Evolutionary conservation across 768 basidiomycete genomes (phyloP).

Genomic region (Dioszegia hungarica): DNA sequence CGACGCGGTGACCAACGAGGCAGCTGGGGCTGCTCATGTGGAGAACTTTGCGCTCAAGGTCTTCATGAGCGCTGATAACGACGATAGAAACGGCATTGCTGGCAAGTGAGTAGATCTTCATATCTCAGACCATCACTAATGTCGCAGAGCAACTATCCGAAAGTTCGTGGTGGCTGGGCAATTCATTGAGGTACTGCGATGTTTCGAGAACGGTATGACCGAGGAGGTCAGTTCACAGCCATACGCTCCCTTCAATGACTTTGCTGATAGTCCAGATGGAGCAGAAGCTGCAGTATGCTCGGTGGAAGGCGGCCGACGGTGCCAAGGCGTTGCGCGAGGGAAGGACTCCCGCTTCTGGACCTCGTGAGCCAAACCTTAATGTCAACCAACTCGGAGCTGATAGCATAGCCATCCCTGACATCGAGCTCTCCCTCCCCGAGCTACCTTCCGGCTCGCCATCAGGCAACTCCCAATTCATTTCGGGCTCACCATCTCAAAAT

Average conservation of each 20-base stretch:
- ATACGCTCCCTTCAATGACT: neutral
- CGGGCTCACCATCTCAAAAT: neutral
- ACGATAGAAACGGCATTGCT: conserved; percentile 72
- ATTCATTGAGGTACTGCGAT: conserved; percentile 80
- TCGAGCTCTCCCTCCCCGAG: conserved; percentile 17
- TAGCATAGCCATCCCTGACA: conserved; percentile 29
- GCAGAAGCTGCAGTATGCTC: conserved; percentile 85
- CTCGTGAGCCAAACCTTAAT: conserved; percentile 54
- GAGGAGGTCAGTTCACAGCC: conserved; percentile 44
- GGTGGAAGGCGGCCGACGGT: conserved; percentile 97
- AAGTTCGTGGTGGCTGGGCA: conserved; percentile 93
- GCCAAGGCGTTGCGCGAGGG: conserved; percentile 94
- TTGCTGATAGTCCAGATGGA: conserved; percentile 56
- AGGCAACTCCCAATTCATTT: neutral
- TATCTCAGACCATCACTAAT: too few relatives aligned
- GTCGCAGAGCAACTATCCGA: conserved; percentile 82
- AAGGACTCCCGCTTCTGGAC: conserved; percentile 71
- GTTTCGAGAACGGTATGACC: conserved; percentile 47
- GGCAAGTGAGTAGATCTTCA: conserved; percentile 58
- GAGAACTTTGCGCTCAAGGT: conserved; percentile 91
- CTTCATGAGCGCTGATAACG: conserved; percentile 84
- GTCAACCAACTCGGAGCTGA: conserved; percentile 16
- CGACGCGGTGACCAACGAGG: conserved; percentile 77
- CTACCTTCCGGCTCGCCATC: conserved; percentile 23
- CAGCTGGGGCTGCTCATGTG: conserved; percentile 78